Evolutionary conservation across 2,329 filamentous ascomycete genomes (phyloP), one percentile per base, ranked within the genome.

Genomic region (Catunica adiposa): DNA sequence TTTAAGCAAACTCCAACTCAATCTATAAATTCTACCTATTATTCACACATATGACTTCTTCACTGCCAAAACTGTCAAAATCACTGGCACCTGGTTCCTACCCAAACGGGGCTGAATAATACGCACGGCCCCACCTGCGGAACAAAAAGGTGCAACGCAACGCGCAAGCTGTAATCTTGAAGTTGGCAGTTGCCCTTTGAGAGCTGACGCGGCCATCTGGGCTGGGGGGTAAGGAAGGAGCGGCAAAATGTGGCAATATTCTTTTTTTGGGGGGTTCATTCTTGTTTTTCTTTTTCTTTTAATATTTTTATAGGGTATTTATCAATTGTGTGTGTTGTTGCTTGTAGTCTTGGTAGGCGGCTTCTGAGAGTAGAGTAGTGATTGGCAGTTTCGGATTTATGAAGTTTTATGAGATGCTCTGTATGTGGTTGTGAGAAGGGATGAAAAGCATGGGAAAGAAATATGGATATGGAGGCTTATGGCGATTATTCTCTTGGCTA

Each of bases 91-190:
- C 40, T 22, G 20, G n/a, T 44, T 44, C 40, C 17, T 44, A 8
- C 40, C 40, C 9, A 44, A 44, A 44, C 15, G 14, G 40, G 40
- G 2, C 20, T 22, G 40, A 44, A 44, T 44, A 17, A 17, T 17
- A 4, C n/a, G 40, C n/a, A 44, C 40, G 40, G 11, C 40, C 40
- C 11, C 40, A 44, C 17, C 20, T 44, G n/a, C n/a, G 40, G 48
- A 51, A 29, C 29, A 51, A 51, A 50, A 51, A 51, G 48, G 48
- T 51, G 20, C 48, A 44, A 51, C 25, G 48, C 48, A 37, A 51
- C 48, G 29, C 48, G 25, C 48, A 51, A 51, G 48, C 48, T 51
- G 48, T 15, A 51, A 51, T 51, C 48, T 51, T 51, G 48, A 51
- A 31, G 15, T 51, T 51, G 48, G 22, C 26, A 51, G 48, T 51